Evolutionary conservation across 805 yeast species (phyloP), one percentile per base, ranked within the genome.

Genomic region (Starmerella stigmatis): DNA sequence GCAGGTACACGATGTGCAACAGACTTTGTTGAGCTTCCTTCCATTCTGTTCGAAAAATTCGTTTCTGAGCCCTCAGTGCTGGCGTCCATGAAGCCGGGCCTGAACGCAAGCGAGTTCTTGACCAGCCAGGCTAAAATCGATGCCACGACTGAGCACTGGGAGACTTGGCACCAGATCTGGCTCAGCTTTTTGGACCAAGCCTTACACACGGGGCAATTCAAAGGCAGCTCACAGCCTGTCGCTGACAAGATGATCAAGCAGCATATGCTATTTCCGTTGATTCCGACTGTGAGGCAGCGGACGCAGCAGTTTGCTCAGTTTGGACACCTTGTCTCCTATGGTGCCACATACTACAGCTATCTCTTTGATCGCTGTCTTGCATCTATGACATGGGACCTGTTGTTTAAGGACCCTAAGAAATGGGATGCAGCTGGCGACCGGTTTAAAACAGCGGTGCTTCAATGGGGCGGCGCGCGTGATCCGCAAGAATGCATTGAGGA

Each of bases 1-100:
- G 79, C 94, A 27, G 98, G 98, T 3, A 92, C 98, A 0, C 72
- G 98, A 48, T 89, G 97, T 61, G 82, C 85, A 4, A 85, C 97
- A 0, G 98, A 92, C 62, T 92, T 92, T 65, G 98, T 92, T 15
- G 98, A 92, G 62, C 66, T 92, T 35, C 98, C 98, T 1, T 86
- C 96, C 12, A 89, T 92, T n/a, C 63, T 92, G 45, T 89, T 88
- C 94, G 98, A 92, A 61, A 80, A 78, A 55, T 92, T 92, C 64
- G 88, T 94, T 19, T 75, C 78, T 37, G 89, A 84, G 59, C 77
- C 80, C 9, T 67, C 86, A 34, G 95, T 92, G 0, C 64, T 92
- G 34, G 75, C 75, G 50, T 12, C 22, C 20, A 35, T 52, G 47
- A 45, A 35, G 31, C 48, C 52, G 3, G 44, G 42, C 13, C 44